Evolutionary conservation across 2,329 filamentous ascomycete genomes (phyloP), one percentile per base, ranked within the genome.

Genomic region (Thielaviopsis cerberus): DNA sequence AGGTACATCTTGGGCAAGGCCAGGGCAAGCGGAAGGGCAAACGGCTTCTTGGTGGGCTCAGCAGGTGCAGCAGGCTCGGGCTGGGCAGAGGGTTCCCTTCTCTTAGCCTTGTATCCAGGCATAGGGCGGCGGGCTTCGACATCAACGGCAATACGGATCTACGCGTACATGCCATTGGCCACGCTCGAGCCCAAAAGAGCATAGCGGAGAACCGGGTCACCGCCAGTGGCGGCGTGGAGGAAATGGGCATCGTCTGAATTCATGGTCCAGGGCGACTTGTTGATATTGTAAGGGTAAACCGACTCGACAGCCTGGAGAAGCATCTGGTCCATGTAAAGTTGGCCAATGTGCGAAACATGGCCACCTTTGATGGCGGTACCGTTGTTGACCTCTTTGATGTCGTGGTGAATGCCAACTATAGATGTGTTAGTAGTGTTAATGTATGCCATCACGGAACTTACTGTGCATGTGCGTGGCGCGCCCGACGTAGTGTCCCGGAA

Each of bases 291-390:
- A 0, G 79, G 78, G 1, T 67, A 64, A 0, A 69, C 68, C 20
- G 67, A 64, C 60, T 81, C 76, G 53, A 82, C 77, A 23, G 70
- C 65, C 4, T 67, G 61, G 61, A 80, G 74, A 34, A 84, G 73
- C 57, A 73, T 71, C 64, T 82, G 76, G 66, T 82, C 78, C 65
- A 82, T 79, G 70, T 81, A 84, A 57, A 81, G 67, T 66, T 85
- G 80, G n/a, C 81, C 80, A 27, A 83, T 74, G 66, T 84, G 79
- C 8, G 77, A 75, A 57, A 78, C 73, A 34, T 68, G 68, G 51
- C 66, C 67, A 0, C 68, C 65, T 27, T 65, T 66, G 4, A 72
- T 66, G n/a, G 41, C 41, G 0, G 70, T 71, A 34, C 65, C 61
- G 63, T 72, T 71, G 30, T 63, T 53, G 17, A 66, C 62, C 3